Evolutionary conservation across 139 green algal genomes (phyloP).

Genomic region (Eudorina sp.): DNA sequence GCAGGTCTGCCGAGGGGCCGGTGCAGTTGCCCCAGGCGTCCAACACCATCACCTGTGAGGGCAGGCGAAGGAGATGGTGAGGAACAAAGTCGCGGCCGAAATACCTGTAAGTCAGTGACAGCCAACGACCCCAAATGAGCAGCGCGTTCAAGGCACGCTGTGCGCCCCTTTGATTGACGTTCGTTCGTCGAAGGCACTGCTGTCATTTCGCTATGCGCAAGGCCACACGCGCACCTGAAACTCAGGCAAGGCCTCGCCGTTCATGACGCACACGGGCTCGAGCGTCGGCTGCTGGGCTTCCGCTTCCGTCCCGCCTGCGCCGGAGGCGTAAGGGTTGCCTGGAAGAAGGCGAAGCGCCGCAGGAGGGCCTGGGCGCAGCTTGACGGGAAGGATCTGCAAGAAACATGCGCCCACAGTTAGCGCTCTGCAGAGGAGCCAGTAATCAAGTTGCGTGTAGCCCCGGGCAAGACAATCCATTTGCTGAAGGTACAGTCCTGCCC

Average conservation of each 20-base stretch:
- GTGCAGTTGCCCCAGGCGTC: slow-evolving; percentile 79
- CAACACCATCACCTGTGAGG: slow-evolving; percentile 29
- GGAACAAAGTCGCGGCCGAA: no score
- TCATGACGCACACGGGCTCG: slow-evolving; percentile 46
- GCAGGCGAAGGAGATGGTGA: background rate
- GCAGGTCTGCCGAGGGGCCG: slow-evolving; percentile 54
- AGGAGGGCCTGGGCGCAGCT: slow-evolving; percentile 68
- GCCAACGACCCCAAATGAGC: no score
- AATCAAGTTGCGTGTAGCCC: no score
- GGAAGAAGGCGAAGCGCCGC: slow-evolving; percentile 61
- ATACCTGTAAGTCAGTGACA: no score
- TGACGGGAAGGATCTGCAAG: slow-evolving; percentile 55
- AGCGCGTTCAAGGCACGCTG: no score
- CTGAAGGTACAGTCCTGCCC: no score
- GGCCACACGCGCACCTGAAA: slow-evolving; percentile 48
- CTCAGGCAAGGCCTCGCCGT: slow-evolving; percentile 53
- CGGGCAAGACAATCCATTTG: no score
- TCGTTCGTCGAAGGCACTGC: no score
- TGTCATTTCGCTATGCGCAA: no score
- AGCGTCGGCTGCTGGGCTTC: background rate
- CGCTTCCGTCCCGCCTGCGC: background rate
- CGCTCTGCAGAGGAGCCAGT: no score
- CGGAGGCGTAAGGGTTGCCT: slow-evolving; percentile 58
- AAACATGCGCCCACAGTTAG: no score
- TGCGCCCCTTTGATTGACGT: no score